phyloP scores from a whole-genome alignment of 768 basidiomycete species.

The Xerocomellus dryophilus region DNA sequence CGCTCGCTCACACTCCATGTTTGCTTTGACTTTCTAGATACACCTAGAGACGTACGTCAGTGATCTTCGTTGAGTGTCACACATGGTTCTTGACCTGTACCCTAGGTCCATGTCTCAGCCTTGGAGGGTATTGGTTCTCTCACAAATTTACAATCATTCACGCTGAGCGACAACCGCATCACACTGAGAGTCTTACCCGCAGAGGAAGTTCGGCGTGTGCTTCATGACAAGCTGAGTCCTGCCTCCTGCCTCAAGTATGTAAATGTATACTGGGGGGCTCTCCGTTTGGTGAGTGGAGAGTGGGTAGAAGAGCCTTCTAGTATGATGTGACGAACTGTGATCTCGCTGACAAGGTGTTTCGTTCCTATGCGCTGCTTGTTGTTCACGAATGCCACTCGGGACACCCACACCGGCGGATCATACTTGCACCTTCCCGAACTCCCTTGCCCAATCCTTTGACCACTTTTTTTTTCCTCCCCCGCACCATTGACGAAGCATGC shows the following conservation, averaged over 20 bases:
- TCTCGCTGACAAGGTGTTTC: background rate
- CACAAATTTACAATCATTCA: slow-evolving; percentile 1
- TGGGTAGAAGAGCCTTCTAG: background rate
- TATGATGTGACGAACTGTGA: background rate
- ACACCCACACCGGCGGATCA: slow-evolving; percentile 38
- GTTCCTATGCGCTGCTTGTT: background rate
- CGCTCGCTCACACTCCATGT: slow-evolving; percentile 5
- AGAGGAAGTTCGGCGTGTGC: background rate
- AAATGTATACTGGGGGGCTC: background rate
- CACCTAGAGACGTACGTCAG: background rate
- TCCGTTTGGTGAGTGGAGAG: slow-evolving; percentile 3
- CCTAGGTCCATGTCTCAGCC: background rate
- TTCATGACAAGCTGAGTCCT: background rate
- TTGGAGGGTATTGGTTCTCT: background rate
- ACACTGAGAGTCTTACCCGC: background rate
- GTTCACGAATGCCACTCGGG: no score
- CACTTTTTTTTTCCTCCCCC: slow-evolving; percentile 26
- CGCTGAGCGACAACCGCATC: background rate
- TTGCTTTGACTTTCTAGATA: no score
- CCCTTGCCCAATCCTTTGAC: slow-evolving; percentile 41
- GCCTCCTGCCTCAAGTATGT: background rate
- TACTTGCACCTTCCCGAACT: slow-evolving; percentile 41
- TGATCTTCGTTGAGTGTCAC: background rate
- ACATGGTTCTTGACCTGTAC: background rate
- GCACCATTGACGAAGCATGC: no score